These are phyloP conservation scores for Talaromyces pinophilus DNA, from an alignment of 2,329 filamentous ascomycete genomes.

Conservation along the genomic window DNA sequence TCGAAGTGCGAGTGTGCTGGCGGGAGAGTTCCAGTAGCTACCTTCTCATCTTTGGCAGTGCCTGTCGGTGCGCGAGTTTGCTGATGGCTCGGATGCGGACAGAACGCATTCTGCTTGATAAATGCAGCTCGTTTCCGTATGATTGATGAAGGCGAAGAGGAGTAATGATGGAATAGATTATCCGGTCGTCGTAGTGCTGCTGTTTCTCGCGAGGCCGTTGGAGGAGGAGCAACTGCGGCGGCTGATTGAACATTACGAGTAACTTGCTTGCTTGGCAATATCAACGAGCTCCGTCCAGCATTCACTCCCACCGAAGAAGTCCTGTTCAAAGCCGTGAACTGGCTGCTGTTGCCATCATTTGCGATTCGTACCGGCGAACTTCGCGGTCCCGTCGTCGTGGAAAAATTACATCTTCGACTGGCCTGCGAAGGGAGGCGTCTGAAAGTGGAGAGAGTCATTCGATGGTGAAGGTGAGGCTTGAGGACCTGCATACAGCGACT, in stretches of 20 bases:
- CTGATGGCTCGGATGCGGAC: slow-evolving; percentile 85
- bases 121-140: slow-evolving; percentile 86
- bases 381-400: slow-evolving; percentile 17
- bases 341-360: neutral
- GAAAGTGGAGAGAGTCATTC: slow-evolving; percentile 28
- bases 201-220: slow-evolving; percentile 27
- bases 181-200: slow-evolving; percentile 62
- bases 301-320: neutral
- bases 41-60: slow-evolving; percentile 60
- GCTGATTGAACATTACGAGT: slow-evolving; percentile 32
- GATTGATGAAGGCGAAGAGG: slow-evolving; percentile 80
- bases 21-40: slow-evolving; percentile 51
- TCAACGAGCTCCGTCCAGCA: slow-evolving; percentile 31
- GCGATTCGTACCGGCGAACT: slow-evolving; percentile 14
- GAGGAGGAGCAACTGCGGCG: slow-evolving; percentile 30
- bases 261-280: slow-evolving; percentile 24
- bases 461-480: slow-evolving; percentile 32
- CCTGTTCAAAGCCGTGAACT: neutral
- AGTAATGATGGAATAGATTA: slow-evolving; percentile 92
- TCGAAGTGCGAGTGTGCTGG: slow-evolving; percentile 88
- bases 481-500: slow-evolving; percentile 43
- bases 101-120: slow-evolving; percentile 91
- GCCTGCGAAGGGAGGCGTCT: slow-evolving; percentile 30
- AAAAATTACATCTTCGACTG: slow-evolving; percentile 30
- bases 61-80: slow-evolving; percentile 70